Evolutionary conservation across 352 stramenopile genomes (phyloP).

Genomic region (Globisporangium spinosum): DNA sequence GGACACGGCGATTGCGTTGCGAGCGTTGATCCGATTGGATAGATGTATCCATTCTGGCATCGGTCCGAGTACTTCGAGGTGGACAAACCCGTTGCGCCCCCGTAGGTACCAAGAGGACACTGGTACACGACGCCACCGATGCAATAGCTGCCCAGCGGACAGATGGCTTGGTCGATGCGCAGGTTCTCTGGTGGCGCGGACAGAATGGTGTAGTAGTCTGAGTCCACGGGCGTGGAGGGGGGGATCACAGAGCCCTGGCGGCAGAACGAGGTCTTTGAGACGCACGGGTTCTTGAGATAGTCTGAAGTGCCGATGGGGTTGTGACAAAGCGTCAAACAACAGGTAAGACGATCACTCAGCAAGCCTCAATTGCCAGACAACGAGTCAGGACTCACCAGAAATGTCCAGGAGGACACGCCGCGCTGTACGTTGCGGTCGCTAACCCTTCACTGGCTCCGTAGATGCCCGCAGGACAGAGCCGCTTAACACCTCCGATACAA

Average conservation of each 20-base stretch:
- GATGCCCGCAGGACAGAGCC: slow-evolving; percentile 39
- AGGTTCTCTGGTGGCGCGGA: slow-evolving; percentile 23
- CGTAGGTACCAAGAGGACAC: slow-evolving; percentile 57
- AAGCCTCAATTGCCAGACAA: not conserved
- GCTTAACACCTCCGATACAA: slow-evolving; percentile 52
- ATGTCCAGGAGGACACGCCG: slow-evolving; percentile 55
- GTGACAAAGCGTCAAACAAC: not conserved
- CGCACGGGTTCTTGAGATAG: slow-evolving; percentile 37
- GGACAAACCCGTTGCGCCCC: slow-evolving; percentile 36
- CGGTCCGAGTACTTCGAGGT: slow-evolving; percentile 40
- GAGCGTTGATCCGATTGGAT: slow-evolving; percentile 37
- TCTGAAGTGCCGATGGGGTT: slow-evolving; percentile 46
- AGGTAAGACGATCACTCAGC: not conserved
- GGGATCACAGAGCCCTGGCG: slow-evolving; percentile 35
- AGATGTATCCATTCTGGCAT: slow-evolving; percentile 59
- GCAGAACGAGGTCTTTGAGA: slow-evolving; percentile 38
- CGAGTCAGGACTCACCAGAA: slow-evolving; percentile 37
- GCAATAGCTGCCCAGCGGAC: slow-evolving; percentile 59
- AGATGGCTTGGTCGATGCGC: slow-evolving; percentile 49
- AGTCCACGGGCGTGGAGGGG: slow-evolving; percentile 28
- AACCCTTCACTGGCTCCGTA: slow-evolving; percentile 41
- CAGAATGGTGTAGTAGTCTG: slow-evolving; percentile 48
- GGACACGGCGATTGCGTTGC: slow-evolving; percentile 43
- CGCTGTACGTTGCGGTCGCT: slow-evolving; percentile 41
- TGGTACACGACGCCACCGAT: slow-evolving; percentile 39